Evolutionary conservation across 228 moss, liverwort and hornwort species (phyloP), one percentile per base, ranked within the genome.

Genomic region (Sphagnum magellanicum): DNA sequence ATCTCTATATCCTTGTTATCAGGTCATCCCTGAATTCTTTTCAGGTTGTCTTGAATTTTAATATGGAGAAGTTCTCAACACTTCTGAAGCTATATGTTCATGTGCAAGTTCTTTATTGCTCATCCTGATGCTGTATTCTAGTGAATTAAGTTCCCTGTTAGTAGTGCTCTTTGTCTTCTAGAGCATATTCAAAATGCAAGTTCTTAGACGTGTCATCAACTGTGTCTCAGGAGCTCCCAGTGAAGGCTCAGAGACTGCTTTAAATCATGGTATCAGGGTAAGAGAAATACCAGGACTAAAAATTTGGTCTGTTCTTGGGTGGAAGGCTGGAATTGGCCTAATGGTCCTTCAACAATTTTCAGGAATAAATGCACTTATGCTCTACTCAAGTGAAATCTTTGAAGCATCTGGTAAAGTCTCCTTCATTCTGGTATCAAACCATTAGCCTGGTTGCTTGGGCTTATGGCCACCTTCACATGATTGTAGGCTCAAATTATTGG

Each of bases 351-450:
- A 91, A 76, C 93, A 94, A 66, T 76, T 81, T 71, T 76, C 81
- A 66, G 91, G 93, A 49, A 82, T 94, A 52, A 94, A 94, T 68
- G 93, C 83, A 10, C 80, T 94, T 49, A 91, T 94, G 93, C 77
- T 94, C 6, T 94, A 91, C 73, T 72, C 93, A 6, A 86, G 76
- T 52, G 64, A 75, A 51, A 89, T 94, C 49, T 91, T 94, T 67
- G 49, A 69, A 49, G 63, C 89, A 53, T 90, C 90, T 69, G 93
- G 93, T 88, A 70, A 77, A 77, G 50, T 32, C 32, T 32, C 32
- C 3, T 32, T 32, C 7, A 9, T 16, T 16, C 4, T 13, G 4
- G 63, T 6, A 68, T 10, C 62, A 53, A 53, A 16, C 46, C 7
- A 4, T 7, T 17, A 61, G 5, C 11, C 8, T 32, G 14, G 11